Evolutionary conservation across 257 asterid genomes (phyloP), one percentile per base, ranked within the genome.

Genomic region (Anisodus tanguticus): DNA sequence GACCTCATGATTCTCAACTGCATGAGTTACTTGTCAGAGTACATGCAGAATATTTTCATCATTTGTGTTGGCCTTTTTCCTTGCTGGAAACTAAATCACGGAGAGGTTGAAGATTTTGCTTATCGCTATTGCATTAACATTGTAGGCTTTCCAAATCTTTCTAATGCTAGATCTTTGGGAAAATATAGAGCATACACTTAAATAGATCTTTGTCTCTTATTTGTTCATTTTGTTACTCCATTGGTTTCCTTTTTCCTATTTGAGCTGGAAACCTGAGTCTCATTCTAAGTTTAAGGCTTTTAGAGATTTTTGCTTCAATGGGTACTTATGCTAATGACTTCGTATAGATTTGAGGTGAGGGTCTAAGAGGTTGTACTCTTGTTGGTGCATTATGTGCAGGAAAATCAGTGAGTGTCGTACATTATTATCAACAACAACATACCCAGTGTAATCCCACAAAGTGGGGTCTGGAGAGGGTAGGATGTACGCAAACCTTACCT

Each of bases 171-270:
- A 76, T 53, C 26, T 53, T 26, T 53, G 82, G 64, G 22, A 77
- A 8, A 77, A 53, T 53, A 53, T 53, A 2, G 19, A 53, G 49
- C 31, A 31, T 53, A 31, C 82, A 8, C 49, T 54, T 15, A 4
- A 8, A 26, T 51, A 77, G 82, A 77, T 77, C 66, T 49, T 2
- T 53, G 16, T 76, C 82, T 77, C 66, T 26, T 53, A 53, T 19
- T 66, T 6, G 17, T 77, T 77, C 31, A 53, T 26, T 77, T 9
- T 77, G 53, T 58, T 53, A 53, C 66, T 77, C 49, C 63, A 6
- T 15, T 53, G 64, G 82, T 53, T 77, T 77, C 64, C 82, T 77
- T 47, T 53, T 53, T 77, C 82, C 49, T 77, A 12, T 53, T 77
- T 77, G 49, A 15, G 66, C 82, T 77, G 82, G 49, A 53, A 53